These are phyloP conservation scores for Conticribra guillardii DNA, from an alignment of 108 stramenopile genomes.

Conservation along the genomic window DNA sequence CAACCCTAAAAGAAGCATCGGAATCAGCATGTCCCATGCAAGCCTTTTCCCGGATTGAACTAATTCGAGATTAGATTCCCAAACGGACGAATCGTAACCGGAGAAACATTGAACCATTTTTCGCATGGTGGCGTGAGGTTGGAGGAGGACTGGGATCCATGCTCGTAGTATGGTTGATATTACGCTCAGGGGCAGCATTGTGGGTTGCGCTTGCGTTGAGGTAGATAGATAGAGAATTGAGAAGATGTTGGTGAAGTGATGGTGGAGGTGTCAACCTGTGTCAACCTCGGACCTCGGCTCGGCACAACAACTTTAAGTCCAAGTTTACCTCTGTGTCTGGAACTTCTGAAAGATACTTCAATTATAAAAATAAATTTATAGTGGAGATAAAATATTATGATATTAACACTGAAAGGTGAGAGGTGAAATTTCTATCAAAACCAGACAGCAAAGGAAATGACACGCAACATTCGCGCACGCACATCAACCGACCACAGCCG, in stretches of 20 bases:
- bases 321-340: no score
- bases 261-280: not conserved
- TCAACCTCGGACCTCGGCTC: not conserved
- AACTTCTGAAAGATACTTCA: not conserved
- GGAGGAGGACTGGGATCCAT: conserved; percentile 19
- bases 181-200: not conserved
- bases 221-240: not conserved
- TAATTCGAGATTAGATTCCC: conserved; percentile 13
- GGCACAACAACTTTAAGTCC: not conserved
- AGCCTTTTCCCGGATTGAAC: conserved; percentile 16
- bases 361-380: not conserved
- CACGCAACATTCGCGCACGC: no score
- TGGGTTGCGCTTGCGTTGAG: not conserved
- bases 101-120: conserved; percentile 24
- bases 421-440: no score
- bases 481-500: no score
- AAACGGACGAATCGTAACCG: conserved; percentile 22
- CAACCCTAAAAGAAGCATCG: conserved; percentile 17
- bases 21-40: conserved; percentile 19
- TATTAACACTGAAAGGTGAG: no score
- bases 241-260: no score
- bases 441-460: no score
- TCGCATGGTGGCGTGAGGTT: conserved; percentile 7
- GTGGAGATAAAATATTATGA: no score
- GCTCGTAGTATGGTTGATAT: conserved; percentile 3